These are phyloP conservation scores for Candida coquimbonensis DNA, from an alignment of 805 yeast species.

Conservation along the genomic window DNA sequence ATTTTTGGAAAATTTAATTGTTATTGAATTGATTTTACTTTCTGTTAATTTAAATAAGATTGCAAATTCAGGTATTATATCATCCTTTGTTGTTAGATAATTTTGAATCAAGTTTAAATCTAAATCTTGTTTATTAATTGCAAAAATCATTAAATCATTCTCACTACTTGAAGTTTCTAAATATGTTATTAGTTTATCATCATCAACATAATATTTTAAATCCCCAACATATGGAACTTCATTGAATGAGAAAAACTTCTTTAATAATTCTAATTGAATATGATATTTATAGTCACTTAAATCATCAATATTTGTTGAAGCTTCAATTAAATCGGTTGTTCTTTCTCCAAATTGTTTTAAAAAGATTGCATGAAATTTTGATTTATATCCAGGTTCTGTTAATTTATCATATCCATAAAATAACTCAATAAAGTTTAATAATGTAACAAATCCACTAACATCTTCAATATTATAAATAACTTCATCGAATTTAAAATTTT, in stretches of 20 bases:
- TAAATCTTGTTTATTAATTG: constrained; percentile 9
- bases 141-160: constrained; percentile 18
- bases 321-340: constrained; percentile 63
- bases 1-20: constrained; percentile 1
- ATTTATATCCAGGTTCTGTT: constrained; percentile 18
- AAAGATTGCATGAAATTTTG: constrained; percentile 43
- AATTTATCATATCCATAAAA: constrained; percentile 23
- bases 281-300: constrained; percentile 16
- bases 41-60: constrained; percentile 5
- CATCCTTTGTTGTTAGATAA: constrained; percentile 1
- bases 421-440: constrained; percentile 18
- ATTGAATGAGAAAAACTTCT: constrained; percentile 29
- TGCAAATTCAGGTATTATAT: constrained; percentile 6
- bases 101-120: constrained; percentile 4
- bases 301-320: constrained; percentile 36
- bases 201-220: constrained; percentile 52
- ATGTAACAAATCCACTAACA: constrained; percentile 17
- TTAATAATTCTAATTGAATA: constrained; percentile 26
- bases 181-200: constrained; percentile 59
- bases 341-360: constrained; percentile 56
- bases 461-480: constrained; percentile 20
- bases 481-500: constrained; percentile 11
- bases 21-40: constrained; percentile 1
- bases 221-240: constrained; percentile 68
- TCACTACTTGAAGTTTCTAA: constrained; percentile 67